Evolutionary conservation across 495 filamentous ascomycete species (phyloP).

Genomic region (Aspergillus indologenus): DNA sequence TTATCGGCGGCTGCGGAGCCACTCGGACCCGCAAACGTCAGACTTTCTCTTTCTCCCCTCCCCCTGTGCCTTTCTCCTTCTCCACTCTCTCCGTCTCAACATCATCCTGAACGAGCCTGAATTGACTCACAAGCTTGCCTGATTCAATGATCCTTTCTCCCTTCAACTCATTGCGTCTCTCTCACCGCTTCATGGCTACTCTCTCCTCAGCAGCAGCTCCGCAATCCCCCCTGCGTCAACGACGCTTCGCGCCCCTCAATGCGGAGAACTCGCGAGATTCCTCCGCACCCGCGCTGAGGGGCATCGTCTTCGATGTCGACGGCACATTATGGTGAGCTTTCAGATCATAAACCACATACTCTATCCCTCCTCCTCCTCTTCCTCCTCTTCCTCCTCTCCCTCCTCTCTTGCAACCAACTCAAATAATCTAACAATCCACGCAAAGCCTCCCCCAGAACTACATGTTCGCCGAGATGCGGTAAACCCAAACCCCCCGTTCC

Average conservation of each 20-base stretch:
- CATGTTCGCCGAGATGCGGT: slow-evolving; percentile 90
- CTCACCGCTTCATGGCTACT: slow-evolving; percentile 31
- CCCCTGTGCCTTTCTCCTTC: neutral
- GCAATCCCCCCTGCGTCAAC: slow-evolving; percentile 34
- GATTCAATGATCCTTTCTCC: neutral
- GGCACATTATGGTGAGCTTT: slow-evolving; percentile 80
- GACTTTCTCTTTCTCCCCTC: neutral
- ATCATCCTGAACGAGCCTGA: neutral
- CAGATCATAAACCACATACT: too few relatives aligned
- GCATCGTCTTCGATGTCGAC: slow-evolving; percentile 93
- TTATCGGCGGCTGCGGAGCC: slow-evolving; percentile 3
- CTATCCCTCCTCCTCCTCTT: neutral
- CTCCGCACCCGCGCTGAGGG: slow-evolving; percentile 60
- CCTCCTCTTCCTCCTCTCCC: neutral
- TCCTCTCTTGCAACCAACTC: neutral
- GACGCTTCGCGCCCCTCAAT: slow-evolving; percentile 56
- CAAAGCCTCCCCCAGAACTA: slow-evolving; percentile 81
- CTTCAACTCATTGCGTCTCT: neutral
- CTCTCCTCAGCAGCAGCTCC: slow-evolving; percentile 4
- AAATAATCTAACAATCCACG: slow-evolving; percentile 4
- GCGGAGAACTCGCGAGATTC: slow-evolving; percentile 23
- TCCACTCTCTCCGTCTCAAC: neutral
- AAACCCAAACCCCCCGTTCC: slow-evolving; percentile 7
- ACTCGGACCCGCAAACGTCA: neutral
- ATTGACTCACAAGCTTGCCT: neutral